These are phyloP conservation scores for Tricladium varicosporioides DNA, from an alignment of 2,329 filamentous ascomycete species.

Conservation along the genomic window DNA sequence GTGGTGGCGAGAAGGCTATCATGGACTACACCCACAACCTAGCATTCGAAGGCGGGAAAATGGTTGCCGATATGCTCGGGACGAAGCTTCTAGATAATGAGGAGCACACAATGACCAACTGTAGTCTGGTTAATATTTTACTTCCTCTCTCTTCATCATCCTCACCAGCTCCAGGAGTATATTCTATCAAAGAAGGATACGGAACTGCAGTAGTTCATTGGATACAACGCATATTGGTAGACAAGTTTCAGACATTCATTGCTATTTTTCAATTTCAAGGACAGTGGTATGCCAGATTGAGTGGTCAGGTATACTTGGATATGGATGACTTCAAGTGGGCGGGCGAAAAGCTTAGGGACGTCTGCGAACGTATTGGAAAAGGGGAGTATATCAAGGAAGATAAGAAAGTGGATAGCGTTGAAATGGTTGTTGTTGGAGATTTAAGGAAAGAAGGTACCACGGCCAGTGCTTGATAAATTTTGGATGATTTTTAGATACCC, in stretches of 20 bases:
- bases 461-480: neutral
- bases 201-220: slow-evolving; percentile 52
- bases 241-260: slow-evolving; percentile 70
- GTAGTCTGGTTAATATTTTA: slow-evolving; percentile 70
- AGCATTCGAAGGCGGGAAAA: slow-evolving; percentile 60
- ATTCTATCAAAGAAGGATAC: slow-evolving; percentile 30
- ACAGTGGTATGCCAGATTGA: slow-evolving; percentile 69
- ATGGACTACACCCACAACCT: slow-evolving; percentile 60
- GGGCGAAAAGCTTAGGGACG: slow-evolving; percentile 41
- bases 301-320: slow-evolving; percentile 83
- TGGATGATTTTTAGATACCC: too few species aligned
- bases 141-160: slow-evolving; percentile 56
- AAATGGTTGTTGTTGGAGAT: neutral
- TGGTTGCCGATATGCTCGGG: slow-evolving; percentile 60
- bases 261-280: slow-evolving; percentile 59
- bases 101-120: slow-evolving; percentile 59
- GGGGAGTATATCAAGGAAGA: slow-evolving; percentile 30
- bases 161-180: slow-evolving; percentile 19
- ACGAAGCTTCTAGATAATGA: slow-evolving; percentile 72
- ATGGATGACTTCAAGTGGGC: slow-evolving; percentile 73
- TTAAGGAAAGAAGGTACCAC: neutral
- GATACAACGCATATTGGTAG: slow-evolving; percentile 52
- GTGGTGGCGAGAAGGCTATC: slow-evolving; percentile 74
- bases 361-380: slow-evolving; percentile 51
- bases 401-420: neutral